Base-by-base conservation (phyloP, 768 basidiomycete genomes). In the Lanmaoa rubissima region DNA sequence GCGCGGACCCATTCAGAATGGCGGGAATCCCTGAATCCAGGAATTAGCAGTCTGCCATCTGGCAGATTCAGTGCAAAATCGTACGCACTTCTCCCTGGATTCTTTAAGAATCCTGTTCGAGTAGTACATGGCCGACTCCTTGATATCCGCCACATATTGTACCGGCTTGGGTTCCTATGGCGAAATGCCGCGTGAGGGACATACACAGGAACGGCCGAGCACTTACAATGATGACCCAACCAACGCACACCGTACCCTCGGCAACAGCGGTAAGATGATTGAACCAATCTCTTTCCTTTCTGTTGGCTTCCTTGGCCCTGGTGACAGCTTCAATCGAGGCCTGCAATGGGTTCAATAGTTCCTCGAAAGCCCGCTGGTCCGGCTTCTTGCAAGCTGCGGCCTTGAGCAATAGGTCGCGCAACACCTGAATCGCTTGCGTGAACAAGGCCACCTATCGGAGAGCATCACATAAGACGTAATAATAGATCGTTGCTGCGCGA, bases 81-180 rank as follows among this genome's bases (percentile, higher is more conserved):
- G 60, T 3, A 68, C 89, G 55, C 57, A 94, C 96, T 92, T 92
- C 8, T 92, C 91, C 71, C 93, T 98, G 79, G 82, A 92, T 60
- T 95, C 92, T 72, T 94, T 92, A 73, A 94, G 86, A 45, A 98
- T 82, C 56, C 87, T 85, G 73, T 97, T 92, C 2, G 86, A 87
- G 70, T 93, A 98, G 75, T 92, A 99, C 66, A 84, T 80, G 12
- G 88, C 83, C 4, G 90, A 83, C 26, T 98, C 94, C 73, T 90
- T 95, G 72, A 89, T 82, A 48, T 94, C 92, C 17, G 73, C 76
- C n/a, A 98, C 78, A 61, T 81, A 88, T 26, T 88, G 83, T 5
- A 80, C 91, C 1, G 96, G 96, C 68, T 90, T 92, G 8, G 85
- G 81, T 76, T 92, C 78, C 78, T 82, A 58, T 42, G 40, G 26